phyloP scores from a whole-genome alignment of 305 asterid species.

The Fraxinus dipetala region DNA sequence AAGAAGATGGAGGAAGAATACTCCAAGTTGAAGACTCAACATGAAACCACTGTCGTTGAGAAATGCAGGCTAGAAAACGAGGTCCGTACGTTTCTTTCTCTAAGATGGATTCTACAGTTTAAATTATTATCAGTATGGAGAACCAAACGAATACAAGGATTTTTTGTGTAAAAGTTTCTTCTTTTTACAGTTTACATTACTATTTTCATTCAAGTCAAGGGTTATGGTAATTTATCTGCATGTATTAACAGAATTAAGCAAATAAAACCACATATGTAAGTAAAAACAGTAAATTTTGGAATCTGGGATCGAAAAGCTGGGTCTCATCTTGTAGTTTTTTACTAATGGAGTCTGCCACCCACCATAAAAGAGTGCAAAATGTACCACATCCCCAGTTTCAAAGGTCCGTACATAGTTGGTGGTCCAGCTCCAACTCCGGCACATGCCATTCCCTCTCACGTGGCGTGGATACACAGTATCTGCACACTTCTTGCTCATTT shows the following conservation, averaged over 20 bases:
- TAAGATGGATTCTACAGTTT: no score
- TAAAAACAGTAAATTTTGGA: constrained; percentile 17
- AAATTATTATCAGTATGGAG: no score
- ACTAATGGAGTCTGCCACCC: constrained; percentile 28
- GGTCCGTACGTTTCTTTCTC: neutral
- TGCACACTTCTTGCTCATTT: neutral
- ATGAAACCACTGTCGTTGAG: constrained; percentile 42
- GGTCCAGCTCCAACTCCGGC: constrained; percentile 11
- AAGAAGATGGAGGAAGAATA: constrained; percentile 53
- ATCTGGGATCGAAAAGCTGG: constrained; percentile 11
- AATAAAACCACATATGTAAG: neutral
- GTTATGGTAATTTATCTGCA: neutral
- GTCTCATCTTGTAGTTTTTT: neutral
- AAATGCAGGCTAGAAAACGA: constrained; percentile 61
- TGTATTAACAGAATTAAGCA: neutral
- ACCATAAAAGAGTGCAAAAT: constrained; percentile 29
- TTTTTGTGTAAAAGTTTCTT: no score
- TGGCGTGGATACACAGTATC: neutral
- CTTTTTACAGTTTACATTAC: neutral
- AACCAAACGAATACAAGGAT: neutral
- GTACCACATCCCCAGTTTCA: constrained; percentile 22
- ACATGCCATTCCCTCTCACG: constrained; percentile 26
- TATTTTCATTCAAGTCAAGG: no score
- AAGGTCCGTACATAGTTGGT: constrained; percentile 34
- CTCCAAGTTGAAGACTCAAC: constrained; percentile 36